Evolutionary conservation across 2,329 filamentous ascomycete genomes (phyloP).

Genomic region (Cucurbitaria berberidis): DNA sequence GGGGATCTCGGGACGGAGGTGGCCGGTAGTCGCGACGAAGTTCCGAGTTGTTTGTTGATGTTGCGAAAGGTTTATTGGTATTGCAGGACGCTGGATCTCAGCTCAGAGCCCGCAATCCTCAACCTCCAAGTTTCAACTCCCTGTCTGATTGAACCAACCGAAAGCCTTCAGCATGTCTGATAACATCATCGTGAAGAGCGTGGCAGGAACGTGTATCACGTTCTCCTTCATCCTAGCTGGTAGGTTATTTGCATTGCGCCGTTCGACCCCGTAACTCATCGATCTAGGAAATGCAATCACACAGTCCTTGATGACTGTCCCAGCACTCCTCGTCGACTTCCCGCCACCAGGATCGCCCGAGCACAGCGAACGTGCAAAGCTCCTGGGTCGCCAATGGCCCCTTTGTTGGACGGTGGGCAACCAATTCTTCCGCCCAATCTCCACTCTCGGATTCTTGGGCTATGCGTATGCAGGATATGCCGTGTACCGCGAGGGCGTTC

Average conservation of each 20-base stretch:
- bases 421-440: slow-evolving; percentile 60
- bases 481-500: slow-evolving; percentile 36
- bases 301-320: slow-evolving; percentile 60
- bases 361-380: slow-evolving; percentile 51
- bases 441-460: slow-evolving; percentile 55
- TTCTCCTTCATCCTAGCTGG: slow-evolving; percentile 59
- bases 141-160: not conserved
- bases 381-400: slow-evolving; percentile 59
- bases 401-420: slow-evolving; percentile 60
- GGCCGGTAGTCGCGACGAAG: slow-evolving; percentile 5
- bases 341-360: slow-evolving; percentile 50
- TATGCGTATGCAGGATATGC: slow-evolving; percentile 55
- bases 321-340: slow-evolving; percentile 57
- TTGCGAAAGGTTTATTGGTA: slow-evolving; percentile 9
- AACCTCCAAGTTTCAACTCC: not conserved
- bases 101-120: not conserved
- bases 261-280: no score
- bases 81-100: slow-evolving; percentile 1
- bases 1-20: slow-evolving; percentile 7
- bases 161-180: slow-evolving; percentile 35
- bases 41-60: no score
- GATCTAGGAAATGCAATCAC: slow-evolving; percentile 58
- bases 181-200: slow-evolving; percentile 43
- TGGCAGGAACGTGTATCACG: slow-evolving; percentile 55
- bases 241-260: slow-evolving; percentile 32